phyloP scores from a whole-genome alignment of 495 filamentous ascomycete species.

The Xylaria venustula region DNA sequence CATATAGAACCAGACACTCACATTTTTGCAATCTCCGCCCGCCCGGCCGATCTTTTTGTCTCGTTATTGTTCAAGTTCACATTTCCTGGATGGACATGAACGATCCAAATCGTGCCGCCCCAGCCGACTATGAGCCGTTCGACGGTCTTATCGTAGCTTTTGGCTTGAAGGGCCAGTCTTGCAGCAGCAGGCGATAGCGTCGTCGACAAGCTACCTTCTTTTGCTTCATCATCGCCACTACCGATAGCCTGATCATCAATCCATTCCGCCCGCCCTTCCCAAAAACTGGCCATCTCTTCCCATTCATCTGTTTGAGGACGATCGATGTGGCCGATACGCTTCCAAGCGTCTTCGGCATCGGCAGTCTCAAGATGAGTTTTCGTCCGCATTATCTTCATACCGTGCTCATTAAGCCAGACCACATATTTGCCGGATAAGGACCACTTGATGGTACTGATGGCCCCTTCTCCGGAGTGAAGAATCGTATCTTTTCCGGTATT shows the following conservation, averaged over 20 bases:
- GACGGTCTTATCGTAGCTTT: slow-evolving; percentile 42
- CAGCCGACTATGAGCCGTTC: slow-evolving; percentile 92
- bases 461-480: slow-evolving; percentile 88
- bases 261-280: slow-evolving; percentile 92
- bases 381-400: slow-evolving; percentile 95
- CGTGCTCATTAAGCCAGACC: slow-evolving; percentile 92
- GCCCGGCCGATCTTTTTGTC: slow-evolving; percentile 70
- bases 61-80: slow-evolving; percentile 64
- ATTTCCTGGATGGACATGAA: slow-evolving; percentile 83
- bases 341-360: slow-evolving; percentile 85
- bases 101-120: slow-evolving; percentile 93
- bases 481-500: slow-evolving; percentile 83
- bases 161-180: slow-evolving; percentile 44
- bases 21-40: slow-evolving; percentile 88
- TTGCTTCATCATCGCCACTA: slow-evolving; percentile 52
- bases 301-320: slow-evolving; percentile 74
- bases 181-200: slow-evolving; percentile 43
- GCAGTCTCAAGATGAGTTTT: slow-evolving; percentile 76
- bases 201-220: slow-evolving; percentile 26
- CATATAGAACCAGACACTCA: slow-evolving; percentile 43
- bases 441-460: slow-evolving; percentile 89
- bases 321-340: slow-evolving; percentile 89
- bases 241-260: slow-evolving; percentile 71
- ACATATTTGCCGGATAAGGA: slow-evolving; percentile 88
- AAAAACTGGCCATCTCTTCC: slow-evolving; percentile 92